Evolutionary conservation across 805 yeast genomes (phyloP), one percentile per base, ranked within the genome.

Genomic region (Suhomyces sp.): DNA sequence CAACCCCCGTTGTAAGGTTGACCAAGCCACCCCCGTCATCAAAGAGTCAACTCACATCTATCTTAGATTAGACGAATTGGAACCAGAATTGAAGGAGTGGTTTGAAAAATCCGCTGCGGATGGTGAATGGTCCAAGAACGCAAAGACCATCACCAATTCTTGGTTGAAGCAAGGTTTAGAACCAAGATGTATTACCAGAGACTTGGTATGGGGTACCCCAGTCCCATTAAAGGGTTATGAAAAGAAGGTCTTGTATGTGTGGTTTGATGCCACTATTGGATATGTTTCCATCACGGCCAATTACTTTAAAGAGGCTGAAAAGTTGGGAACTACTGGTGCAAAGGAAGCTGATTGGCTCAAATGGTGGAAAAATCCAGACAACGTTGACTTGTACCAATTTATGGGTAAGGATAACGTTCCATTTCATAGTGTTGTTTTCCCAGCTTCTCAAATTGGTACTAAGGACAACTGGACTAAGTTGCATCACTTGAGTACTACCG

Each of bases 401-500:
- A 93, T 93, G 99, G 99, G 99, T 65, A 93, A 93, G 63, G 99
- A 93, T 65, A 93, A 93, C 57, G 97, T 90, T 53, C 97, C 98
- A 20, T 93, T 93, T 87, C 99, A 93, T 60, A 84, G 96, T 1
- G 98, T 93, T 38, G 95, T 93, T 38, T 93, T 91, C 88, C 99
- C 99, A 41, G 81, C 95, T 27, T 68, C 95, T 18, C 83, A 81
- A 64, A 67, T 93, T 28, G 99, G 98, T 60, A 90, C 98, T 12
- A 65, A 74, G 13, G 91, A 91, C 38, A 54, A 72, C 31, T 93
- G 98, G 98, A 88, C 96, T 40, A 81, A 78, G 77, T 72, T 90
- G 48, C 86, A 88, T 54, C 96, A 90, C 62, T 67, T 93, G 49
- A 85, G 81, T 58, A 90, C 98, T 29, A 93, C 99, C 9, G 99